Percentiles rank a stretch among this genome's conserved stretches.
Evolutionary conservation across 208 protist species (phyloP).

Genomic region (Phytomonas francai): DNA sequence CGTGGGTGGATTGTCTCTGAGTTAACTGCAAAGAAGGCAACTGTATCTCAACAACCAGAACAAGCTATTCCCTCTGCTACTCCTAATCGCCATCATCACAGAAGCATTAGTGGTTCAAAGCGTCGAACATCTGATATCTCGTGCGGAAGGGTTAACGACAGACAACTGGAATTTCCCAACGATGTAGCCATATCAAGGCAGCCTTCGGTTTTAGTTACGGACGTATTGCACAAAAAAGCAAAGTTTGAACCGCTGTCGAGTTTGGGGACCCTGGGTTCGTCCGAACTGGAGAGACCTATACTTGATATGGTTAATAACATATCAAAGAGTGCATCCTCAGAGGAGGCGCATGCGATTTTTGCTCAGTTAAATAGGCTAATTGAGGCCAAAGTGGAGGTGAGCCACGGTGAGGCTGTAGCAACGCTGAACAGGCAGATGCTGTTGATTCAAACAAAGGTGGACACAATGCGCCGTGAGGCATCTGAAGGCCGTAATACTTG

Average conservation of each 20-base stretch:
- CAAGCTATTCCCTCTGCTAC: background rate
- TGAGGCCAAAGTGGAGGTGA: slow-evolving; percentile 42
- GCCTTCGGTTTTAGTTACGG: background rate
- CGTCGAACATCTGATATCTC: background rate
- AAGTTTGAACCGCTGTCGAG: background rate
- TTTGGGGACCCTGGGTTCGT: background rate
- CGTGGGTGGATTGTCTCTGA: slow-evolving; percentile 69
- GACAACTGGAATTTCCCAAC: background rate
- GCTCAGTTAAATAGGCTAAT: slow-evolving; percentile 53
- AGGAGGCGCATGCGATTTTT: slow-evolving; percentile 33
- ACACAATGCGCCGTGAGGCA: slow-evolving; percentile 34
- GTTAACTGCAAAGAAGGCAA: slow-evolving; percentile 37
- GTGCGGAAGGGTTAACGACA: background rate
- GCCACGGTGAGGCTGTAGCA: slow-evolving; percentile 23
- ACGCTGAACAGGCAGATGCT: slow-evolving; percentile 44
- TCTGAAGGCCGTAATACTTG: slow-evolving; percentile 26
- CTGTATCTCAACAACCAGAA: background rate
- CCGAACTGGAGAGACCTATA: background rate
- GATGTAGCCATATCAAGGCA: background rate
- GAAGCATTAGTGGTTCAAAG: background rate
- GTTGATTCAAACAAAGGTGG: slow-evolving; percentile 60
- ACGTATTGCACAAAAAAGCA: background rate
- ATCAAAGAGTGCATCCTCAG: background rate
- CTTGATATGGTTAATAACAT: slow-evolving; percentile 1
- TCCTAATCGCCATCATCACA: background rate